phyloP scores from a whole-genome alignment of 2,329 filamentous ascomycete genomes.

The Hymenoscyphus repandus region DNA sequence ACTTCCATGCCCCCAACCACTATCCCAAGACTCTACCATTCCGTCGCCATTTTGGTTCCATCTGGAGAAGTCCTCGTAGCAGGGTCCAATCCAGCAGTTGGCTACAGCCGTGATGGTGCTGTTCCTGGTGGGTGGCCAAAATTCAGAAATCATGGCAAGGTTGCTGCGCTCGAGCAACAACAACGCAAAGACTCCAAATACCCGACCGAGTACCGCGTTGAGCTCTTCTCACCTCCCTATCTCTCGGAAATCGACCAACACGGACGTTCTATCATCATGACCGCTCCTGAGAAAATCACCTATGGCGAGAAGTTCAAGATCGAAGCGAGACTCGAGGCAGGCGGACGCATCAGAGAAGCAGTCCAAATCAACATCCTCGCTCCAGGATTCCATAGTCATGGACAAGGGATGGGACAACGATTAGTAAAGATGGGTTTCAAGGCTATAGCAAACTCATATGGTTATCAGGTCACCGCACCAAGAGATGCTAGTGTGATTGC shows the following conservation, averaged over 20 bases:
- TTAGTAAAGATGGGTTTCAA: neutral
- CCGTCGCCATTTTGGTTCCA: neutral
- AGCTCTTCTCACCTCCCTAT: neutral
- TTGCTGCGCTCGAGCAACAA: neutral
- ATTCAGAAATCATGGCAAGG: neutral
- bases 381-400: neutral
- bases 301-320: neutral
- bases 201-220: neutral
- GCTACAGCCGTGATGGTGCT: neutral
- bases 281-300: neutral
- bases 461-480: neutral
- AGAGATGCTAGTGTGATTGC: conserved; percentile 3
- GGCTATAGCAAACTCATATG: neutral
- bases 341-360: neutral
- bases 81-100: neutral
- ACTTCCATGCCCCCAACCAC: neutral
- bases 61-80: neutral
- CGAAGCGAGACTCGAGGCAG: neutral
- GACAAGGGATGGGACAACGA: neutral
- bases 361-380: neutral
- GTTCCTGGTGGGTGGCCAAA: neutral
- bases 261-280: neutral
- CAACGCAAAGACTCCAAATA: neutral
- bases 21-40: neutral
- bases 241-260: neutral